Base-by-base conservation (phyloP, 2,329 filamentous ascomycete genomes). In the Pseudogymnoascus destructans region DNA sequence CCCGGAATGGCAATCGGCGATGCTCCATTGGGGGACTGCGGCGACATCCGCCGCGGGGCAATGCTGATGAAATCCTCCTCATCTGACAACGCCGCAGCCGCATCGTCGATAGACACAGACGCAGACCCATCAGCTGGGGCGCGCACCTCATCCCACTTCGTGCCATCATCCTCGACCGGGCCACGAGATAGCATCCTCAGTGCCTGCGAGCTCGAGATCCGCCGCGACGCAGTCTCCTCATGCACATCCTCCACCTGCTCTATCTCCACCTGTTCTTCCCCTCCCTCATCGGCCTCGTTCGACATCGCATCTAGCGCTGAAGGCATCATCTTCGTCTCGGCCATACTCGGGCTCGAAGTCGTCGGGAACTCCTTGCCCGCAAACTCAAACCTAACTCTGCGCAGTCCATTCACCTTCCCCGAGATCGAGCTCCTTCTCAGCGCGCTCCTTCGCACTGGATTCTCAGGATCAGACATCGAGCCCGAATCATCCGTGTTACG, bases 381-480 rank as follows among this genome's bases (percentile, higher is more conserved):
- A 49, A 84, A 77, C 35, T 82, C 77, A 62, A 85, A 85, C 54
- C 82, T 80, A 59, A 85, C 82, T 60, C 79, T 75, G 27, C 81
- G 76, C n/a, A 79, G 79, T 64, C 79, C 82, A 42, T 74, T 73
- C 5, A 70, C 71, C 57, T 75, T 74, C 55, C 73, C 76, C 23
- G 77, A 75, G 30, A 72, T 74, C 64, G 75, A 80, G 1, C 78
- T 76, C 55, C 80, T 74, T 59, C 81, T 77, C 59, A 84, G 68
- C 49, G 79, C 81, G 64, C 82, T 83, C 62, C 79, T 74, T 52
- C 75, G 74, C 35, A 69, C 68, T 63, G 73, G 74, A 19, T 71
- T 74, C 68, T 78, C 80, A 64, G 73, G 72, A 63, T 80, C 75
- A 11, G 80, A 82, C 13, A 73, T 70, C 27, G 73, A 68, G 3